These are phyloP conservation scores for Nicotiana obtusifolia DNA, from an alignment of 257 asterid species.

Conservation along the genomic window DNA sequence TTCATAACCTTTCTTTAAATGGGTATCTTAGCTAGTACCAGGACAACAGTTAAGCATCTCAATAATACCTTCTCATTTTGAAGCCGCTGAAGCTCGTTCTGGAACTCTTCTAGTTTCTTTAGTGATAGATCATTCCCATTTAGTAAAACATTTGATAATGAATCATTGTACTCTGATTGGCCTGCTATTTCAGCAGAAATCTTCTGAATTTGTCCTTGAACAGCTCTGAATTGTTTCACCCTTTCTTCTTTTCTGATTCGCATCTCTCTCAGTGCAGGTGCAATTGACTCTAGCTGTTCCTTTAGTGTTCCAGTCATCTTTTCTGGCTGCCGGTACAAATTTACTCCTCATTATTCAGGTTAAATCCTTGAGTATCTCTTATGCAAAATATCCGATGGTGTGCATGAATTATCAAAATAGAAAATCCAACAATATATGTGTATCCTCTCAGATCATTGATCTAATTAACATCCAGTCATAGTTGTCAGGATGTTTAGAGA, in stretches of 20 bases:
- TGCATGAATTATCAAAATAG: background rate
- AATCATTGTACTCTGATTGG: constrained; percentile 58
- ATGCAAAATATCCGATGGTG: background rate
- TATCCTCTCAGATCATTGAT: constrained; percentile 1
- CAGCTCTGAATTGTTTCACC: constrained; percentile 70
- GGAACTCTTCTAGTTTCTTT: constrained; percentile 79
- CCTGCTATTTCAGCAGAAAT: constrained; percentile 88
- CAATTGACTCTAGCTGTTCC: constrained; percentile 77
- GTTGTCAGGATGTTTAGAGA: background rate
- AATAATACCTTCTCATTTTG: constrained; percentile 72
- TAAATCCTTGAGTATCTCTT: constrained; percentile 7
- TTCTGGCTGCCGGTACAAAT: constrained; percentile 63
- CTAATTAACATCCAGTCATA: background rate
- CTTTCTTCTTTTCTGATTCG: constrained; percentile 75
- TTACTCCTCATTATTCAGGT: constrained; percentile 16
- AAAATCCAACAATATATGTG: background rate
- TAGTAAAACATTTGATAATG: constrained; percentile 44
- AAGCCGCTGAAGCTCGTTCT: constrained; percentile 82
- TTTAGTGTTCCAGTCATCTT: constrained; percentile 82
- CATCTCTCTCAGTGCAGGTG: constrained; percentile 88
- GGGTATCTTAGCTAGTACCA: background rate
- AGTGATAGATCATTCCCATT: constrained; percentile 76
- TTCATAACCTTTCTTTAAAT: background rate
- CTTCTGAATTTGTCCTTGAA: constrained; percentile 75
- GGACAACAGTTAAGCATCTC: background rate